Evolutionary conservation across 2,329 filamentous ascomycete species (phyloP), one percentile per base, ranked within the genome.

Genomic region (Fusarium siculi): DNA sequence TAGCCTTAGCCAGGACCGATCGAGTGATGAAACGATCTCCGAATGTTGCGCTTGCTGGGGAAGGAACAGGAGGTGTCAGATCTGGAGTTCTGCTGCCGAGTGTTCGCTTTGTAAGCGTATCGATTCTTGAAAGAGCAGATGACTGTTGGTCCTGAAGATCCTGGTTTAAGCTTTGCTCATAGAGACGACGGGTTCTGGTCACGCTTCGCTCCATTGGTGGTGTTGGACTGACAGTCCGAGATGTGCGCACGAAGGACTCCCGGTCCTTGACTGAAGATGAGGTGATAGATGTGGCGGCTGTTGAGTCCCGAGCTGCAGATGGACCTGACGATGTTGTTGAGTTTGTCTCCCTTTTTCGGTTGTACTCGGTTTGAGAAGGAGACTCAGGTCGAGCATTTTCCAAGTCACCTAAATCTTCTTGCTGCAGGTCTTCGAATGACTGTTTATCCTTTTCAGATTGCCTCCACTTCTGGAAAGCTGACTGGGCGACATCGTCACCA

Each of bases 401-500:
- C 3, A 64, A 63, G 18, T 78, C 75, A 4, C 61, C 15, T 15
- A 65, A 67, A 40, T 78, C 75, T 21, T 64, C 70, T 39, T 74
- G 75, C 21, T 60, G 64, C 18, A 57, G 30, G 16, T 85, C 83
- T 9, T 85, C 84, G 10, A 81, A 76, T 4, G 82, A 80, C 59
- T 82, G 83, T 74, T 61, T 75, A 65, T 92, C 89, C 78, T 85
- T 90, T 71, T 93, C 90, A 30, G 87, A 83, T 67, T 87, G 86
- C 63, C 91, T 88, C 84, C 93, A 90, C 78, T 89, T 93, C 77
- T 97, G 95, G 78, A 97, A 98, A 14, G 93, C 88, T 5, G 95
- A 97, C 80, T 92, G 84, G 32, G 91, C 89, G 23, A 98, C 89
- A 81, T 99, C 96, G 74, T 96, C 92, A 32, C 97, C 95, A 78